These are phyloP conservation scores for Blastobotrys terrestris DNA, from an alignment of 805 yeast genomes.

Conservation along the genomic window DNA sequence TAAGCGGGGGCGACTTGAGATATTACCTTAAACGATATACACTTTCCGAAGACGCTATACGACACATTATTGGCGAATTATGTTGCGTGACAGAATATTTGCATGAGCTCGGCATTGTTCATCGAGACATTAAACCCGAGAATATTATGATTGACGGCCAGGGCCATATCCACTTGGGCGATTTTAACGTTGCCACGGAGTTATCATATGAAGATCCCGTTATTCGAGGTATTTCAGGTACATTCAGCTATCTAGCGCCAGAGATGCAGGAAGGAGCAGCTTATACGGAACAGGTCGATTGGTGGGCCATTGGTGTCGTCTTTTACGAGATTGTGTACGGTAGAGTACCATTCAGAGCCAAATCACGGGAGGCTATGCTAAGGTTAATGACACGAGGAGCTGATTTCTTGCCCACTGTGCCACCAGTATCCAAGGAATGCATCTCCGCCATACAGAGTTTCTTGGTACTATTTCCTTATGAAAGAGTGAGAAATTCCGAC, in stretches of 20 bases:
- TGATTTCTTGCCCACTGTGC: constrained; percentile 9
- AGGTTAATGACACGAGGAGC: constrained; percentile 7
- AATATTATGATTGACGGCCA: constrained; percentile 74
- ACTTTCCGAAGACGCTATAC: constrained; percentile 23
- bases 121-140: constrained; percentile 92
- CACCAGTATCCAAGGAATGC: constrained; percentile 14
- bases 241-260: constrained; percentile 26
- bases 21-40: constrained; percentile 21
- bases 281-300: constrained; percentile 25
- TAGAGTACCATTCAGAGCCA: constrained; percentile 22
- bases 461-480: constrained; percentile 8
- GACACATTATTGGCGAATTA: constrained; percentile 26
- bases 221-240: constrained; percentile 23
- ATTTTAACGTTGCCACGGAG: constrained; percentile 91
- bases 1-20: constrained; percentile 28
- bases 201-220: constrained; percentile 37
- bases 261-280: constrained; percentile 22
- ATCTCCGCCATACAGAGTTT: constrained; percentile 15
- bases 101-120: constrained; percentile 62
- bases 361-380: constrained; percentile 11
- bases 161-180: constrained; percentile 91
- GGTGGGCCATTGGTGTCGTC: constrained; percentile 33
- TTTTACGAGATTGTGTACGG: constrained; percentile 28
- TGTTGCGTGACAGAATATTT: constrained; percentile 33
- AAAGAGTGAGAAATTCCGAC: constrained; percentile 10